These are phyloP conservation scores for Lyophyllum shimeji DNA, from an alignment of 768 basidiomycete species.

Conservation along the genomic window DNA sequence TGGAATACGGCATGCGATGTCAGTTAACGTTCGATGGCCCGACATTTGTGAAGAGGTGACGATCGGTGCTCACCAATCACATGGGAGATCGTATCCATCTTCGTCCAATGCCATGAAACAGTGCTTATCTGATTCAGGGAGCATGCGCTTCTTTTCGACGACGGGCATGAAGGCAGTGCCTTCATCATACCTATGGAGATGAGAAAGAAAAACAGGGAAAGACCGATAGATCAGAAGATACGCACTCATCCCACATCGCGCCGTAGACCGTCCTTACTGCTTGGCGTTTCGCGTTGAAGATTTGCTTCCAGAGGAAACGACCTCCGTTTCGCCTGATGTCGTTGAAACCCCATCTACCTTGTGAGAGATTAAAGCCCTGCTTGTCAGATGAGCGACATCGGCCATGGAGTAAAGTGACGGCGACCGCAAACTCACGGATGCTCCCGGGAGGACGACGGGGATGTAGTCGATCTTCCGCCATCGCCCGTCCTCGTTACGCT, in stretches of 20 bases:
- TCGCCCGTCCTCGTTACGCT: conserved; percentile 40
- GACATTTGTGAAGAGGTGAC: not conserved
- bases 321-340: conserved; percentile 73
- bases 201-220: conserved; percentile 6
- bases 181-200: conserved; percentile 68
- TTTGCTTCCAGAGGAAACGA: conserved; percentile 76
- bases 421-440: conserved; percentile 58
- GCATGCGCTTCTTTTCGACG: conserved; percentile 51
- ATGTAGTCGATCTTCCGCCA: conserved; percentile 70
- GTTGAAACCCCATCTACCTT: conserved; percentile 73
- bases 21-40: not conserved
- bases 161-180: conserved; percentile 83
- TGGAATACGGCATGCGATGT: conserved; percentile 21
- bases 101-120: conserved; percentile 73
- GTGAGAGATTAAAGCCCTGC: conserved; percentile 70
- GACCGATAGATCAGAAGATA: conserved; percentile 15
- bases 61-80: conserved; percentile 66
- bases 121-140: conserved; percentile 61
- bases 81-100: conserved; percentile 74
- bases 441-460: conserved; percentile 82
- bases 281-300: conserved; percentile 63
- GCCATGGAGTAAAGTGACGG: conserved; percentile 12
- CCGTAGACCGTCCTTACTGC: conserved; percentile 71
- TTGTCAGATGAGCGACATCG: conserved; percentile 14
- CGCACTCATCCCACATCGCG: conserved; percentile 88